Percentiles rank a stretch among this genome's conserved stretches.
Conservation (phyloP, 345 rosid genomes). For the Salix koriyanagi region DNA sequence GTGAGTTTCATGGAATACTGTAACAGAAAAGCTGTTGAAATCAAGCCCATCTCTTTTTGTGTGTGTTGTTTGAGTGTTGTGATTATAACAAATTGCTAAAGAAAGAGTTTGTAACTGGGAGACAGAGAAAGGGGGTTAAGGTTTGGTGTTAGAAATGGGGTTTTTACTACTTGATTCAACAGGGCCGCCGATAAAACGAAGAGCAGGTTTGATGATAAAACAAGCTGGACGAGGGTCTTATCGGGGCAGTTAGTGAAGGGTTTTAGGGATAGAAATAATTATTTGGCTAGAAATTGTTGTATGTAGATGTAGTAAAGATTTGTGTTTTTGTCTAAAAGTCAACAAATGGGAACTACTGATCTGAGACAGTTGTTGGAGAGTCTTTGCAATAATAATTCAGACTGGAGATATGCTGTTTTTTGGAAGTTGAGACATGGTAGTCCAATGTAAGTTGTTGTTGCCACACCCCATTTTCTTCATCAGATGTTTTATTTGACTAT, state of each 20-base stretch:
- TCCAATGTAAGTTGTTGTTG: constrained; percentile 43
- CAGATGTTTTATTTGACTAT: not conserved
- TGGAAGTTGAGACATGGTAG: constrained; percentile 48
- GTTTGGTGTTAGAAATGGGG: constrained; percentile 31
- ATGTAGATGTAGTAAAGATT: constrained; percentile 17
- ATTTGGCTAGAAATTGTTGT: constrained; percentile 11
- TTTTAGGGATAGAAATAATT: not conserved
- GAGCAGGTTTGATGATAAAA: constrained; percentile 46
- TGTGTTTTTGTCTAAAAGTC: constrained; percentile 14
- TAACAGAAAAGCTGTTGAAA: not conserved
- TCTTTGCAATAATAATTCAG: constrained; percentile 37
- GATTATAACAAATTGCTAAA: not conserved
- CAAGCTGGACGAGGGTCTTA: constrained; percentile 65
- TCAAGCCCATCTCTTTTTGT: not conserved
- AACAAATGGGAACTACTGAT: constrained; percentile 44
- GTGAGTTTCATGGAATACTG: constrained; percentile 3
- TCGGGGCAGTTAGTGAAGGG: constrained; percentile 44
- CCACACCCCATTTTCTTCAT: not conserved
- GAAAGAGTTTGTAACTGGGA: not conserved
- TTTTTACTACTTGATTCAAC: constrained; percentile 29
- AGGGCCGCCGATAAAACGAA: constrained; percentile 48
- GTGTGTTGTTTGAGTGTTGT: constrained; percentile 4
- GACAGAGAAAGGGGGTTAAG: not conserved
- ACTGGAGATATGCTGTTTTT: constrained; percentile 56
- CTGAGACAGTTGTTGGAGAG: constrained; percentile 45